Base-by-base conservation (phyloP, 768 basidiomycete genomes). In the Hypholoma fasciculare region DNA sequence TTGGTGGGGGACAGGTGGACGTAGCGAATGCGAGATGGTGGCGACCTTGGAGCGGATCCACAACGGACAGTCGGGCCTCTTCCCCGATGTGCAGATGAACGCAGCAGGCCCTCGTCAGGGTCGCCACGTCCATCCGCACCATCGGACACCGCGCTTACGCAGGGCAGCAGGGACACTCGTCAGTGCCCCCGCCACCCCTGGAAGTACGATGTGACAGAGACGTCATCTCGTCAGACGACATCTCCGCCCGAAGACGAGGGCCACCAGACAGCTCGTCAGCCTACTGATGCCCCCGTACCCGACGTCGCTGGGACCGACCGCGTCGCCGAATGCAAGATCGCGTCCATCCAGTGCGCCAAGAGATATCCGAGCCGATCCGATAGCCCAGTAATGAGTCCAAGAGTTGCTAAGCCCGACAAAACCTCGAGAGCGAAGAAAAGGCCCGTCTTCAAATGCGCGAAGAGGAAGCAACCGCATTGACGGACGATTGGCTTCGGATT, bases 41-140 rank as follows among this genome's bases (percentile, higher is more conserved):
- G 30, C 30, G 30, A 34, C 30, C 30, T 34, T 7, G 30, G 30
- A 34, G 30, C 30, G 30, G 30, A 34, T 34, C 30, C 30, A 34
- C 30, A 34, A 34, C 30, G 30, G n/a, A 36, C 4, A 26, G n/a
- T 49, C n/a, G n/a, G 26, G 11, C 14, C 30, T 49, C 51, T 40
- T 52, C 51, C 49, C 23, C 37, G 51, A n/a, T 26, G 51, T 52
- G 38, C 51, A 5, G 8, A 36, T 17, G 39, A 52, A 52, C 5
- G 39, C 51, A 39, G 23, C 51, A 20, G 1, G 34, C 51, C 37
- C 51, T 52, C 51, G 51, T 52, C 51, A 52, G 51, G 16, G 38
- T 37, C 6, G 51, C 34, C 19, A 38, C 17, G 37, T 42, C 36
- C 51, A 39, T n/a, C 20, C 7, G 39, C 20, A 40, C 37, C 19